Percentiles rank a stretch among this genome's conserved stretches.
Evolutionary conservation across 139 green algal species (phyloP).

Genomic region (Chlamydomonas sp.): DNA sequence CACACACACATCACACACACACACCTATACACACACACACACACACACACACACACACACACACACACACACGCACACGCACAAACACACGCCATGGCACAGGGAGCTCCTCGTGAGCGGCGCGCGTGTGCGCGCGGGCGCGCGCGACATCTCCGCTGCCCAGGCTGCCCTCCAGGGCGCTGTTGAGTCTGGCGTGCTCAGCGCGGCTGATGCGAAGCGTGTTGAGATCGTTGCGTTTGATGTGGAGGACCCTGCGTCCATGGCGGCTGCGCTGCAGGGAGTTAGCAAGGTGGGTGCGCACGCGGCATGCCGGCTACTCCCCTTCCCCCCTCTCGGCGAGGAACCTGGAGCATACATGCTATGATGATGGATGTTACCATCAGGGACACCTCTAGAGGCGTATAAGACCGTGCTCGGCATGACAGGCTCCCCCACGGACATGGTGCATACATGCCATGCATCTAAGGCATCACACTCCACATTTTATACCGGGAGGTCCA

Average conservation of each 20-base stretch:
- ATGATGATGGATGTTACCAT: neutral
- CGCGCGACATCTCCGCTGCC: slow-evolving; percentile 49
- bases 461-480: neutral
- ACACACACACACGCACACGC: no score
- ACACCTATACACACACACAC: no score
- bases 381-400: no score
- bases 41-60: no score
- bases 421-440: no score
- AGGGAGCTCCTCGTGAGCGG: slow-evolving; percentile 50
- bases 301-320: no score
- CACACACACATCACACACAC: no score
- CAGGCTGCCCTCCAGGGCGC: slow-evolving; percentile 41
- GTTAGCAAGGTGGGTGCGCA: slow-evolving; percentile 47
- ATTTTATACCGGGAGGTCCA: neutral
- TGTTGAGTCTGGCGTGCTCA: slow-evolving; percentile 46
- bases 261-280: slow-evolving; percentile 57
- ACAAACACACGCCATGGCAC: no score
- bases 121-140: slow-evolving; percentile 69
- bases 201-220: slow-evolving; percentile 25
- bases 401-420: no score
- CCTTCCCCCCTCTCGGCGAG: neutral
- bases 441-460: no score
- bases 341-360: no score
- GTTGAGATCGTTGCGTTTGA: slow-evolving; percentile 60
- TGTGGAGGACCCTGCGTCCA: slow-evolving; percentile 44